Conservation (phyloP, 1,284 basidiomycete species). For the Puccinia coronata region DNA sequence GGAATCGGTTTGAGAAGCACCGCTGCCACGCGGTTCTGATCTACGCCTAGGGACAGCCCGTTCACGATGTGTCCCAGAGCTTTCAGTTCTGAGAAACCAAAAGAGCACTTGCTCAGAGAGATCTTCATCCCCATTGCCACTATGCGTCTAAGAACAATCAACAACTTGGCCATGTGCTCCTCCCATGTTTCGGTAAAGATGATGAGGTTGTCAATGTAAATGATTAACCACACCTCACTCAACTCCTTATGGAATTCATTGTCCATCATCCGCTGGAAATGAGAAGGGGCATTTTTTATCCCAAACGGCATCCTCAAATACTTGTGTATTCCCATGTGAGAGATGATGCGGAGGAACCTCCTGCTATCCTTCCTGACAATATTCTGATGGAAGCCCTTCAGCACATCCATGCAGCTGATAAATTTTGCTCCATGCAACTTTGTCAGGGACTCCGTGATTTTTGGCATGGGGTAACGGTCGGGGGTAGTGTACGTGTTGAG, state of each 20-base stretch:
- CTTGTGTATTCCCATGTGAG: conserved; percentile 15
- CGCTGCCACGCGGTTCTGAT: conserved; percentile 11
- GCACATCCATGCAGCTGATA: conserved; percentile 18
- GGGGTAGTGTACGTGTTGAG: conserved; percentile 15
- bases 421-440: neutral
- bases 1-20: neutral
- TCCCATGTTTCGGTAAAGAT: neutral
- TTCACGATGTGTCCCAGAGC: conserved; percentile 16
- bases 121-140: conserved; percentile 16
- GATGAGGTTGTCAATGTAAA: conserved; percentile 35
- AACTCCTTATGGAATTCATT: neutral
- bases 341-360: conserved; percentile 1
- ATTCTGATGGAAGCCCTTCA: conserved; percentile 22
- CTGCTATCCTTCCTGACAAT: neutral
- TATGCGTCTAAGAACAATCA: neutral
- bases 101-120: too few species aligned
- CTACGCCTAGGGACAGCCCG: neutral
- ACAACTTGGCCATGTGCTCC: neutral
- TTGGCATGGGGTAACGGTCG: conserved; percentile 22
- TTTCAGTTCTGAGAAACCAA: conserved; percentile 14
- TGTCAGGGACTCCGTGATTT: neutral
- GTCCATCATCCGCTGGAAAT: conserved; percentile 34
- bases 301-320: conserved; percentile 28
- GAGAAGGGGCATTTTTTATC: conserved; percentile 11
- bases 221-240: neutral